Base-by-base conservation (phyloP, 1,284 basidiomycete species). In the Boletus albobrunnescens region DNA sequence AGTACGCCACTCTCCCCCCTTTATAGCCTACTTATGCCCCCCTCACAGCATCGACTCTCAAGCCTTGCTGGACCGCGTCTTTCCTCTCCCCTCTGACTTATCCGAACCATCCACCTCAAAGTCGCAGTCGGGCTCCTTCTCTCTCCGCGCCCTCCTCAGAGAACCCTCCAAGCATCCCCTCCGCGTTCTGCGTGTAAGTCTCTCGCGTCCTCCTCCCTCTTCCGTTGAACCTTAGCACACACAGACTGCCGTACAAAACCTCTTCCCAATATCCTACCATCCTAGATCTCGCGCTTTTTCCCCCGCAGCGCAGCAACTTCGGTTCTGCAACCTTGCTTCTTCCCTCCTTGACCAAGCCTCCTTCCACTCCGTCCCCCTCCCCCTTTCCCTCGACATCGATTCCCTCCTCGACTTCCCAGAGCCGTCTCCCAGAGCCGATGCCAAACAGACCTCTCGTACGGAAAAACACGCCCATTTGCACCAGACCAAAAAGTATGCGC, bases 1-100 rank as follows among this genome's bases (percentile, higher is more conserved):
- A 54, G 81, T 72, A 1, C 2, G 0, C 4, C 3, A 4, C 8
- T 40, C 39, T 37, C 41, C 40, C 44, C 41, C n/a, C n/a, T n/a
- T n/a, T n/a, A n/a, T n/a, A n/a, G n/a, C n/a, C n/a, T n/a, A 35
- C 33, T 35, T 10, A 20, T 17, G 45, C 49, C n/a, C 43, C 1
- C 16, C 42, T 39, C n/a, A 26, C 60, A 87, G 84, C 58, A 70
- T 79, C 48, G 87, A 90, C 63, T 75, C 74, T 0, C 86, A 87
- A 56, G 83, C 81, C 44, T 71, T 90, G 4, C 78, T 91, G n/a
- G 85, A 89, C 72, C 81, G 87, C 56, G 83, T 87, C 53, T 84
- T 86, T 60, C 79, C 82, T 17, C 67, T 81, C 7, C 68, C 60
- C 31, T 65, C 30, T 40, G 39, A 41, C 59, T 13, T 28, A 7